Evolutionary conservation across 305 asterid genomes (phyloP).

Genomic region (Fraxinus dipetala): DNA sequence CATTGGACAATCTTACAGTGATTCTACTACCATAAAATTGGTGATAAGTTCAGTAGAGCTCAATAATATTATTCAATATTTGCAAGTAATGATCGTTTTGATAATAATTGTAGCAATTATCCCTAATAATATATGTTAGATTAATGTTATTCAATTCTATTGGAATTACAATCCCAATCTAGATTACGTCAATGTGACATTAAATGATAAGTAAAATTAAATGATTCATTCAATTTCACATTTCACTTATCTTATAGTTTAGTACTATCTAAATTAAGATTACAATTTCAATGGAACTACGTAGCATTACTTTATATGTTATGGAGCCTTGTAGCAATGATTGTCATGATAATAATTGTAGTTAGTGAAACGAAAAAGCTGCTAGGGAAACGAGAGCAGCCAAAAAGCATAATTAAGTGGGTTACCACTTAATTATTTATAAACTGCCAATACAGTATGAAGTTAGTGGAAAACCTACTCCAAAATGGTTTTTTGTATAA

Average conservation of each 20-base stretch:
- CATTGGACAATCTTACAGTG: too few species aligned
- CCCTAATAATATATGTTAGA: background rate
- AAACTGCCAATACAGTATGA: background rate
- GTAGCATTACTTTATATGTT: background rate
- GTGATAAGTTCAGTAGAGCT: background rate
- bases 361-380: background rate
- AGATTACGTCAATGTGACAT: too few species aligned
- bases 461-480: slow-evolving; percentile 18
- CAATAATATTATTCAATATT: background rate
- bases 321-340: background rate
- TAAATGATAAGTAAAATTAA: too few species aligned
- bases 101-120: background rate
- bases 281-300: too few species aligned
- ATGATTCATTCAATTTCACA: too few species aligned
- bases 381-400: background rate
- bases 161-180: too few species aligned
- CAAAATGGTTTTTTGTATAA: background rate
- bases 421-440: background rate
- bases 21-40: too few species aligned
- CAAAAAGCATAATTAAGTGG: background rate
- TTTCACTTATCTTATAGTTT: too few species aligned
- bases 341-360: background rate
- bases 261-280: too few species aligned
- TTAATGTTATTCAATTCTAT: too few species aligned
- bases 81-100: background rate